Percentiles rank a stretch among this genome's conserved stretches.
phyloP scores from a whole-genome alignment of 495 filamentous ascomycete genomes.

The Talaromyces liani region DNA sequence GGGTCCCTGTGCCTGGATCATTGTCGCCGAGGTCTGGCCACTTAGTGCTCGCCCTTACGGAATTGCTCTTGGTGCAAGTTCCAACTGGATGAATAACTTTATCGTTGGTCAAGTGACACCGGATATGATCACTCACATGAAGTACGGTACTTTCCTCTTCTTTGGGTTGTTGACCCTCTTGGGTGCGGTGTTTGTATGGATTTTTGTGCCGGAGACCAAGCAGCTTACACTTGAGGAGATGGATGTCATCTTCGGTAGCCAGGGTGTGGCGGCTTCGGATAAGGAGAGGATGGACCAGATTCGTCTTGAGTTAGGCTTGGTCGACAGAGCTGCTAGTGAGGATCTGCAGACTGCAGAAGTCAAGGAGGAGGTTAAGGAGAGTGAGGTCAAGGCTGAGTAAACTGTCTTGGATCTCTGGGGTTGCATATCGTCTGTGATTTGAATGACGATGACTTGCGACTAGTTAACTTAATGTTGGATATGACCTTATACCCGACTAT shows the following conservation, averaged over 20 bases:
- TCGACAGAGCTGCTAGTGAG: conserved; percentile 11
- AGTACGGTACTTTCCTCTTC: conserved; percentile 66
- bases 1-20: conserved; percentile 63
- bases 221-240: conserved; percentile 39
- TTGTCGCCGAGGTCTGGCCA: conserved; percentile 70
- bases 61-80: conserved; percentile 55
- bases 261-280: conserved; percentile 56
- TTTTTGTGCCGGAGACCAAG: conserved; percentile 52
- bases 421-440: not conserved
- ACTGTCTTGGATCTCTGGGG: not conserved
- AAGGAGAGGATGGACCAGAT: conserved; percentile 61
- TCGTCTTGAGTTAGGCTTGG: conserved; percentile 59
- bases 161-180: conserved; percentile 59
- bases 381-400: not conserved
- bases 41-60: conserved; percentile 66
- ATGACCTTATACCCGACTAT: not conserved
- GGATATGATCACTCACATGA: conserved; percentile 56
- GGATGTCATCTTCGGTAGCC: conserved; percentile 65
- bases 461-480: not conserved
- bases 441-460: not conserved
- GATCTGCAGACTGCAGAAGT: conserved; percentile 7
- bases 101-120: conserved; percentile 67
- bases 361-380: conserved; percentile 9
- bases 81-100: conserved; percentile 53
- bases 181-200: conserved; percentile 45